Evolutionary conservation across 2,329 filamentous ascomycete genomes (phyloP).

Genomic region (Plectosphaerella cucumerina): DNA sequence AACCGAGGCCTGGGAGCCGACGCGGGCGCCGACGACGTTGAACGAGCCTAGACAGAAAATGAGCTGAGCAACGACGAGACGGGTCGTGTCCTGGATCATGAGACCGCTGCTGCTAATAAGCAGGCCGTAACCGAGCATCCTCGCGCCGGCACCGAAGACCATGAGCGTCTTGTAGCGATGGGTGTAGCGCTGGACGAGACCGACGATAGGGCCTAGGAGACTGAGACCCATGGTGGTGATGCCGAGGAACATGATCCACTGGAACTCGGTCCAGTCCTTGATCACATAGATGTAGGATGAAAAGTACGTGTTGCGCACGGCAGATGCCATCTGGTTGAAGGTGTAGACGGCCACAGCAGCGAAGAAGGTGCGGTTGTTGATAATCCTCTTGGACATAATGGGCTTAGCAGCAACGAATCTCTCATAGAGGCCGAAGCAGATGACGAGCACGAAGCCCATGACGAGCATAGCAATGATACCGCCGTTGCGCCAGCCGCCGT

Average conservation of each 20-base stretch:
- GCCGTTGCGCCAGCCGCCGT: slow-evolving; percentile 25
- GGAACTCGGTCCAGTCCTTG: slow-evolving; percentile 35
- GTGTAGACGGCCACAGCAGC: slow-evolving; percentile 22
- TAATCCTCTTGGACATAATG: slow-evolving; percentile 24
- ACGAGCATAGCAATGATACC: slow-evolving; percentile 23
- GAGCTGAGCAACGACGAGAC: slow-evolving; percentile 29
- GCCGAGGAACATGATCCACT: slow-evolving; percentile 35
- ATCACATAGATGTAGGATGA: slow-evolving; percentile 33
- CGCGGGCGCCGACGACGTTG: slow-evolving; percentile 33
- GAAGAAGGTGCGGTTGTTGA: slow-evolving; percentile 26
- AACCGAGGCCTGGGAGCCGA: slow-evolving; percentile 35
- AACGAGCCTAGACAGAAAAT: slow-evolving; percentile 30
- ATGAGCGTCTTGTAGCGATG: slow-evolving; percentile 38
- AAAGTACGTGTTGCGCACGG: slow-evolving; percentile 30
- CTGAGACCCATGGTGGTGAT: slow-evolving; percentile 34
- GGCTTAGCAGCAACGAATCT: slow-evolving; percentile 25
- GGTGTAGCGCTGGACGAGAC: slow-evolving; percentile 27
- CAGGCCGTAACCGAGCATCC: slow-evolving; percentile 31
- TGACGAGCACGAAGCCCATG: slow-evolving; percentile 19
- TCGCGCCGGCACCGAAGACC: slow-evolving; percentile 29
- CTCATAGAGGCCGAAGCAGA: slow-evolving; percentile 29
- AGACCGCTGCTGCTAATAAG: slow-evolving; percentile 21
- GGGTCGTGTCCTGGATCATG: slow-evolving; percentile 28
- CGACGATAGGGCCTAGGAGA: slow-evolving; percentile 28
- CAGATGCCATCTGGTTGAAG: slow-evolving; percentile 29